Evolutionary conservation across 768 basidiomycete genomes (phyloP), one percentile per base, ranked within the genome.

Genomic region (Tremella mesenterica): DNA sequence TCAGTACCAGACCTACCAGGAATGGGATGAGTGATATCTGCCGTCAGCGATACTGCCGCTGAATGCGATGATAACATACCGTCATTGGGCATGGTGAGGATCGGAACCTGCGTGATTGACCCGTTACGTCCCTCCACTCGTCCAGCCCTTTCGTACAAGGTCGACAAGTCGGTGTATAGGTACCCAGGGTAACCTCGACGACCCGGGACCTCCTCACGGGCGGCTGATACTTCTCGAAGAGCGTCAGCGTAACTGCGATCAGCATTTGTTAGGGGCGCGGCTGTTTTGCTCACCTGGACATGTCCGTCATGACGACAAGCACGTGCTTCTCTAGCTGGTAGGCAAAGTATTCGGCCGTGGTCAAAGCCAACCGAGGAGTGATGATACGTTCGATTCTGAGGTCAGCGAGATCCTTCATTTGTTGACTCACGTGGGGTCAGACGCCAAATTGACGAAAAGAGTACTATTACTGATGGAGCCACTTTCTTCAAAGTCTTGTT

Each of bases 281-380:
- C 18, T 1, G 7, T 2, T 33, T 14, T 5, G 53, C 63, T 44
- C 30, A 64, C 63, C 52, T 55, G 23, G 64, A 65, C 95, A 99
- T 99, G 74, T 99, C 95, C 41, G 95, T 99, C 72, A 97, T 78
- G 74, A 99, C 97, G 57, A 99, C 95, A 73, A 99, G 80, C 44
- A 99, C 95, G 77, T 99, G 95, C 78, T 97, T 99, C 79, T 97
- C 95, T 54, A 99, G 79, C 73, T 97, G 93, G 78, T 99, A 99
- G 27, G 95, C 95, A 71, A 95, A 97, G 78, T 97, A 99, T 67
- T 99, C 95, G 52, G 95, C 95, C 7, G 95, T 97, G 23, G 95
- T 97, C 64, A 99, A 79, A 29, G 95, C 95, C 56, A 99, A 80
- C 72, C 95, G 92, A 27, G 95, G 95, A 20, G 95, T 99, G 68